Percentiles rank a stretch among this genome's conserved stretches.
phyloP scores from a whole-genome alignment of 441 rosid species.

The Bocquillonia castaneifolia region DNA sequence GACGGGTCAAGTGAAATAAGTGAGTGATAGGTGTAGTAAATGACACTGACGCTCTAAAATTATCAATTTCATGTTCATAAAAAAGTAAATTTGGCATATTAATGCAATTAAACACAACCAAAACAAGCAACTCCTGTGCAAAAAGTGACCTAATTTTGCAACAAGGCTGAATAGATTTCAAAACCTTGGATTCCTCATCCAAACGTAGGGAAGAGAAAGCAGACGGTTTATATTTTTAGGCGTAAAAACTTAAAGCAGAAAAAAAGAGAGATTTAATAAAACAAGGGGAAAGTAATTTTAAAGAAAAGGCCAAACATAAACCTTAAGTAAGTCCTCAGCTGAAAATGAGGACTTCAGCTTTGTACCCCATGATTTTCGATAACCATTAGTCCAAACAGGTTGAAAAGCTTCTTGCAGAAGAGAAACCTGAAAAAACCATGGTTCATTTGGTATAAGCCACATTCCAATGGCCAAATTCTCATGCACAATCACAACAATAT shows the following conservation, averaged over 20 bases:
- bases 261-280: not conserved
- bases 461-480: not conserved
- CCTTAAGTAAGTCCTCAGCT: constrained; percentile 60
- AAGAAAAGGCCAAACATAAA: constrained; percentile 20
- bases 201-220: not conserved
- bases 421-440: constrained; percentile 48
- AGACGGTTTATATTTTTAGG: not conserved
- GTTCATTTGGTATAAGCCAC: constrained; percentile 15
- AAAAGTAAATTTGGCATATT: not conserved
- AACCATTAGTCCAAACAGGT: constrained; percentile 51
- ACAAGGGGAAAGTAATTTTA: not conserved
- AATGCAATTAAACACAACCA: not conserved
- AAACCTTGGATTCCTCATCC: not conserved
- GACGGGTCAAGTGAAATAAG: not conserved
- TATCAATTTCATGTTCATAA: not conserved
- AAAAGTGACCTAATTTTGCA: not conserved
- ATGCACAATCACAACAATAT: not conserved
- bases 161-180: not conserved
- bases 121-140: not conserved
- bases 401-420: constrained; percentile 62
- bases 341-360: constrained; percentile 53
- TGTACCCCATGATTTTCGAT: constrained; percentile 54
- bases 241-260: not conserved
- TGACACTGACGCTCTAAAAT: not conserved
- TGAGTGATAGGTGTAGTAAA: not conserved